phyloP scores from a whole-genome alignment of 2,329 filamentous ascomycete genomes.

The Xylogone sp. region DNA sequence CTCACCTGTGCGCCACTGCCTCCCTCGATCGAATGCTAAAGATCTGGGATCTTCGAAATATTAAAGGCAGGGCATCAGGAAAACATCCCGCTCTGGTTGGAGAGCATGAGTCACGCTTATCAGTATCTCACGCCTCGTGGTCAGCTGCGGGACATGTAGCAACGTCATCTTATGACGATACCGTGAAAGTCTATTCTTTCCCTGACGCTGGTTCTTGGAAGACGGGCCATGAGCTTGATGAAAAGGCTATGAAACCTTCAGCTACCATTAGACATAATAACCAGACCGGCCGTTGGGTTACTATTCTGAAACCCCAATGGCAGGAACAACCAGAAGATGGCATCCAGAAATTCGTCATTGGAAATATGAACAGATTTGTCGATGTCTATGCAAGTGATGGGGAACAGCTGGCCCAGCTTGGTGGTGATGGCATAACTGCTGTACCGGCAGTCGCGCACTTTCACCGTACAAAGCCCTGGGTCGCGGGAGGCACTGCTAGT shows the following conservation, averaged over 20 bases:
- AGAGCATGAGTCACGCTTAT: constrained; percentile 77
- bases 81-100: constrained; percentile 68
- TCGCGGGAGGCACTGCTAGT: constrained; percentile 85
- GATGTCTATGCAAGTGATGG: constrained; percentile 83
- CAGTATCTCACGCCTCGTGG: constrained; percentile 91
- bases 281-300: constrained; percentile 93
- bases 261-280: constrained; percentile 81
- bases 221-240: constrained; percentile 51
- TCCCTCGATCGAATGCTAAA: constrained; percentile 86
- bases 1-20: constrained; percentile 83
- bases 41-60: constrained; percentile 87
- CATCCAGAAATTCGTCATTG: constrained; percentile 85
- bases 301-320: constrained; percentile 81
- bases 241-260: constrained; percentile 64
- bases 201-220: constrained; percentile 56
- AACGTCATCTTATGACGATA: constrained; percentile 93
- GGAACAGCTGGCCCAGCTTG: constrained; percentile 82
- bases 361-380: constrained; percentile 97
- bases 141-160: constrained; percentile 80
- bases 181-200: constrained; percentile 87
- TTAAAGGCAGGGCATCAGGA: constrained; percentile 58
- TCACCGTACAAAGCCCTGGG: constrained; percentile 84
- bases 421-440: constrained; percentile 86
- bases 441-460: constrained; percentile 92
- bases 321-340: constrained; percentile 74